These are phyloP conservation scores for Oropetium thomaeum DNA, from an alignment of 176 grass and related monocot species.

Conservation along the genomic window DNA sequence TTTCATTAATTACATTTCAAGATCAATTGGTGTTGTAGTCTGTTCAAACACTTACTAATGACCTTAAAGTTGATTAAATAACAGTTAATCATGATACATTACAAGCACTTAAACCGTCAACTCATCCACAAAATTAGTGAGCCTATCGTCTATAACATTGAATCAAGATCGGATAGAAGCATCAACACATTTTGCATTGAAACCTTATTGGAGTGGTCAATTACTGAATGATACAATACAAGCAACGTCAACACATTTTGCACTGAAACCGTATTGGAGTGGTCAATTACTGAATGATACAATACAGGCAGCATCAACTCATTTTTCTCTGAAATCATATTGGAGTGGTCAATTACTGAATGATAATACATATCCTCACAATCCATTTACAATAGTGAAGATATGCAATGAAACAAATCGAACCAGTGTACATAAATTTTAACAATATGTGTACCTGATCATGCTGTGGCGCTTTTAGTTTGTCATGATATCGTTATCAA, in stretches of 20 bases:
- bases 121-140: not conserved
- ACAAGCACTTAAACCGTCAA: constrained; percentile 3
- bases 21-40: not conserved
- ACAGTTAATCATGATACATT: constrained; percentile 9
- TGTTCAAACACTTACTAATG: not conserved
- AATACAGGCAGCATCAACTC: not conserved
- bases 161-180: too few species aligned
- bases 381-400: constrained; percentile 13
- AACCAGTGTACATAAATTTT: constrained; percentile 32
- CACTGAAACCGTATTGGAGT: too few species aligned
- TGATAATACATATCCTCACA: not conserved
- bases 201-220: too few species aligned
- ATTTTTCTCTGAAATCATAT: constrained; percentile 5
- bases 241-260: too few species aligned
- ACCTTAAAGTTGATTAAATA: not conserved
- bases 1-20: constrained; percentile 6
- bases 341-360: not conserved
- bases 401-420: not conserved
- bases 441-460: constrained; percentile 38
- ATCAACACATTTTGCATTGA: too few species aligned
- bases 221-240: too few species aligned
- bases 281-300: too few species aligned
- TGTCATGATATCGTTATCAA: constrained; percentile 34
- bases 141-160: not conserved
- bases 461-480: not conserved